Base-by-base conservation (phyloP, 176 grass and related monocot genomes). In the Miscanthus lutarioriparius region DNA sequence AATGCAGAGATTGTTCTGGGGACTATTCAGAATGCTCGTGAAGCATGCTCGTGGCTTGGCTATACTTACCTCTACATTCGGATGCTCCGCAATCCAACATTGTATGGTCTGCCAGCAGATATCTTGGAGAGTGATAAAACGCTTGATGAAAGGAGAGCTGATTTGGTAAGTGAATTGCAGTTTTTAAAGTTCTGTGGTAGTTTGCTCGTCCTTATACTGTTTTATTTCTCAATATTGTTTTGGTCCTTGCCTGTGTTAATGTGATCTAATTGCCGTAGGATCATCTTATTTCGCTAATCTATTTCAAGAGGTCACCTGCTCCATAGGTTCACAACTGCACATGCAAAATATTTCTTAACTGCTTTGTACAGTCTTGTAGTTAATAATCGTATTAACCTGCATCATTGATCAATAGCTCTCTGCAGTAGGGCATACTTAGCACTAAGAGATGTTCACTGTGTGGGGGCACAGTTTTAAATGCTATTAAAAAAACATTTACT, bases 1-100 rank as follows among this genome's bases (percentile, higher is more conserved):
- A 98, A 96, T 89, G 93, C 93, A n/a, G 93, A 96, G 88, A 90
- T 98, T 87, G 93, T 98, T 64, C 67, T 98, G 81, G 96, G 96
- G 37, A 93, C 91, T 26, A 92, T 94, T 80, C 93, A 98, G 86
- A 98, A 94, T 89, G 93, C 96, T 72, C 83, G 86, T 22, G 96
- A 98, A 30, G 96, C 96, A 75, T 98, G 96, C 72, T 92, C 86
- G 0, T 98, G 96, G 96, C 87, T 98, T 72, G 89, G 89, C 30
- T 96, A 98, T 81, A 98, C 96, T 70, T 96, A 96, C 53, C 91
- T 98, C 12, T 98, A 95, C 70, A 81, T 98, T 73, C 87, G 91
- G 30, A 96, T 98, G 96, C 83, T 98, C 36, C 83, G 96, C 22
- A 95, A 98, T 83, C 96, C 96, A 70, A 89, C 96, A 72, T 80